phyloP scores from a whole-genome alignment of 2,329 filamentous ascomycete species.

The Aspergillus pseudonomiae region DNA sequence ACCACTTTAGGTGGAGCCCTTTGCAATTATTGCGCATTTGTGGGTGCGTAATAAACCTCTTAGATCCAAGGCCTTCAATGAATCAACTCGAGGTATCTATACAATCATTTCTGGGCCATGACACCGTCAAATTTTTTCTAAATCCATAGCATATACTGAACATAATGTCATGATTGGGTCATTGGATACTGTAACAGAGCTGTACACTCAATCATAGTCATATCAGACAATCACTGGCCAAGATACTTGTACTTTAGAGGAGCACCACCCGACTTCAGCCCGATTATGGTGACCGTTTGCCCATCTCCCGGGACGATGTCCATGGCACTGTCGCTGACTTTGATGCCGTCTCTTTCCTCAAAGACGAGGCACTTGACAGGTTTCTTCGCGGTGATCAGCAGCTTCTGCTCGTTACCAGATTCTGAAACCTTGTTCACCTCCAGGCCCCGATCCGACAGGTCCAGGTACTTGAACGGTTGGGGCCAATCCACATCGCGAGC shows the following conservation, averaged over 20 bases:
- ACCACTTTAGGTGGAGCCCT: background rate
- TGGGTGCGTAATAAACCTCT: background rate
- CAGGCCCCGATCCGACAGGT: slow-evolving; percentile 55
- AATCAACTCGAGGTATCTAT: background rate
- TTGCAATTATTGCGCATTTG: background rate
- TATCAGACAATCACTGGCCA: slow-evolving; percentile 22
- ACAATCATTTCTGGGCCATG: background rate
- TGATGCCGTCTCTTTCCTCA: slow-evolving; percentile 59
- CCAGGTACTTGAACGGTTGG: slow-evolving; percentile 62
- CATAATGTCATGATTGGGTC: background rate
- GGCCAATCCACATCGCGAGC: slow-evolving; percentile 63
- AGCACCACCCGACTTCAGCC: slow-evolving; percentile 22
- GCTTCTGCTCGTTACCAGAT: slow-evolving; percentile 24
- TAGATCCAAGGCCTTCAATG: background rate
- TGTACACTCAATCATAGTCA: background rate
- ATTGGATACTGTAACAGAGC: background rate
- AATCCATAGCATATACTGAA: background rate
- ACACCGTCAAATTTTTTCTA: background rate
- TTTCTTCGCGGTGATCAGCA: slow-evolving; percentile 52
- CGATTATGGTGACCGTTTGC: slow-evolving; percentile 43
- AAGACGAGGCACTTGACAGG: slow-evolving; percentile 65
- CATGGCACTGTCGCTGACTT: slow-evolving; percentile 59
- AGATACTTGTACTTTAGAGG: slow-evolving; percentile 32
- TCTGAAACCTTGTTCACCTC: slow-evolving; percentile 46
- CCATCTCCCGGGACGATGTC: slow-evolving; percentile 63